Evolutionary conservation across 2,329 filamentous ascomycete species (phyloP).

Genomic region (Aurifilum marmelostoma): DNA sequence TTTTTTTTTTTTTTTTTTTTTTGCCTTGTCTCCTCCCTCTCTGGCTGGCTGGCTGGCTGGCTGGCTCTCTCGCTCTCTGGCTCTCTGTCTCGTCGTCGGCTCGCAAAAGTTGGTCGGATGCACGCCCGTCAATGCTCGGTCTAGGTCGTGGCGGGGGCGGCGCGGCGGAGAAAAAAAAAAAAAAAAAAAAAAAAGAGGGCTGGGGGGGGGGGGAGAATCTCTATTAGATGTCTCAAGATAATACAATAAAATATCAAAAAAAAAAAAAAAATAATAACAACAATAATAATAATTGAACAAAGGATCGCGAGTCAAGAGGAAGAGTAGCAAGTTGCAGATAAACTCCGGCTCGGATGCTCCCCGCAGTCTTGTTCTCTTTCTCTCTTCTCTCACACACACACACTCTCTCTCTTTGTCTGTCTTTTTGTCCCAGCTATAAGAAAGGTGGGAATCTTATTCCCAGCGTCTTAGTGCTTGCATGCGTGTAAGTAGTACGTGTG

Average conservation of each 20-base stretch:
- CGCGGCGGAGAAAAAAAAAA: background rate
- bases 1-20: too few species aligned
- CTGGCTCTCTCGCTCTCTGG: too few species aligned
- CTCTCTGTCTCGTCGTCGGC: background rate
- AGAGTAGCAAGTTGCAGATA: background rate
- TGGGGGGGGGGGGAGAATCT: background rate
- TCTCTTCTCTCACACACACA: too few species aligned
- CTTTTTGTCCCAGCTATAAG: background rate
- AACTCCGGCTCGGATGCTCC: constrained; percentile 1
- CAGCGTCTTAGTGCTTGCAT: too few species aligned
- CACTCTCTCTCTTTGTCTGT: background rate
- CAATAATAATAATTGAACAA: too few species aligned
- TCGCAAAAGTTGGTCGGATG: constrained; percentile 7
- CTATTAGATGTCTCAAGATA: constrained; percentile 5
- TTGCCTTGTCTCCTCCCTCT: too few species aligned
- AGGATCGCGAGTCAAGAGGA: background rate
- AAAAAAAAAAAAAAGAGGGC: background rate
- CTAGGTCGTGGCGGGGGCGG: background rate
- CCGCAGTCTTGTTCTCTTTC: background rate
- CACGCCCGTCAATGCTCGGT: background rate
- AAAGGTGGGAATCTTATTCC: too few species aligned
- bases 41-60: too few species aligned
- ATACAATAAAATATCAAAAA: too few species aligned
- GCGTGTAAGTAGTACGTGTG: background rate
- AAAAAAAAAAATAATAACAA: too few species aligned